Evolutionary conservation across 768 basidiomycete species (phyloP), one percentile per base, ranked within the genome.

Genomic region (Lentinula guzmanii): DNA sequence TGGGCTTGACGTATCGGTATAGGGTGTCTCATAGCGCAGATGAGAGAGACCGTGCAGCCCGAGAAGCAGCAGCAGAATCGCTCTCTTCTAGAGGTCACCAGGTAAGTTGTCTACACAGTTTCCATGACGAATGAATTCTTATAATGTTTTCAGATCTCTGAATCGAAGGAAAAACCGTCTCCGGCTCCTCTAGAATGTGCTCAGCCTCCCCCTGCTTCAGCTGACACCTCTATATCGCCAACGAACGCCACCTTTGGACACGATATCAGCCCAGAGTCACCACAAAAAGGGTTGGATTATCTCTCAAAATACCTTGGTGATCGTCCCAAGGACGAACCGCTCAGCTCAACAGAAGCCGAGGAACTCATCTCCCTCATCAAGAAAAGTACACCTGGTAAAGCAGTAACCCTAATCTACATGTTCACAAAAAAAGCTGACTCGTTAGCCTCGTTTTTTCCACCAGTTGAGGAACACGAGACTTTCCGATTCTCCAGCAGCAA

Each of bases 401-500:
- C 3, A 54, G 3, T 43, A 10, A 15, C 13, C 13, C 16, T 9
- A 0, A 8, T 18, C 24, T 60, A 18, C 34, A 58, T 60, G 21
- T 41, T 63, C 57, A 13, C n/a, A 11, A 21, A 3, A 0, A 5
- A 6, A 11, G 45, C 63, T 48, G 66, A 53, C 56, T 65, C 43
- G 61, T 15, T 34, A 8, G 5, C 43, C 15, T 58, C 37, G n/a
- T 50, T 35, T 42, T 9, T 6, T 39, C 16, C 50, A 1, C 34
- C 43, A 75, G 70, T 64, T 21, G 69, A 80, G 60, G 76, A 75
- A 64, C 74, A 74, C 24, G 80, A 82, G 63, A 84, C 84, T 1
- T 89, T 89, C 73, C 82, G 86, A 41, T 89, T 89, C 72, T 81
- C 84, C 4, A 79, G 77, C 45, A 79, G 77, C 46, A 73, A 75